Evolutionary conservation across 768 basidiomycete genomes (phyloP).

Genomic region (Collybia sp.): DNA sequence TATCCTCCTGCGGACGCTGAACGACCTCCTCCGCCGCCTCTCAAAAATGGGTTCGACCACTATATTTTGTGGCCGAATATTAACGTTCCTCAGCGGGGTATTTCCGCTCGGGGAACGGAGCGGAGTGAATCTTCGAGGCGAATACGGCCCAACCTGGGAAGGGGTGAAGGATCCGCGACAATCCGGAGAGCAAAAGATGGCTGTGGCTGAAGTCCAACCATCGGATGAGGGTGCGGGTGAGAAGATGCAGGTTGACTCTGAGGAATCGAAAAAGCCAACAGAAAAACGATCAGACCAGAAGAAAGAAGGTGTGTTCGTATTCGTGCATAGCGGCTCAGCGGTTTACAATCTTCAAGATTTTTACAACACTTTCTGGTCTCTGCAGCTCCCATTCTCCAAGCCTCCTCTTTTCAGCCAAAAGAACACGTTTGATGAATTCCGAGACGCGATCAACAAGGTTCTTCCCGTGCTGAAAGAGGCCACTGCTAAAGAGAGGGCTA

Average conservation of each 20-base stretch:
- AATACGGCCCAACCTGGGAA: constrained; percentile 80
- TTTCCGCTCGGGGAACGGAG: constrained; percentile 88
- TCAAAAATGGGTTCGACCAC: constrained; percentile 85
- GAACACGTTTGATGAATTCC: constrained; percentile 58
- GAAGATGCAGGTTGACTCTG: constrained; percentile 59
- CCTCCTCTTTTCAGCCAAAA: constrained; percentile 64
- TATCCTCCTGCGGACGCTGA: constrained; percentile 76
- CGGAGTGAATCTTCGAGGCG: constrained; percentile 87
- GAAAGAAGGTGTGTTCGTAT: constrained; percentile 51
- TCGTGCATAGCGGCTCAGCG: not conserved
- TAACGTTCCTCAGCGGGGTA: constrained; percentile 80
- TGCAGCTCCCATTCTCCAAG: constrained; percentile 81
- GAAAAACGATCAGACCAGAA: constrained; percentile 23
- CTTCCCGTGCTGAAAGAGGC: constrained; percentile 81
- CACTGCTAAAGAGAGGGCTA: constrained; percentile 81
- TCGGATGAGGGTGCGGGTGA: constrained; percentile 23
- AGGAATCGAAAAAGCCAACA: constrained; percentile 29
- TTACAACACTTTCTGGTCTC: constrained; percentile 86
- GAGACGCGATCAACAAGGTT: constrained; percentile 64
- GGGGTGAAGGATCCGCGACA: constrained; percentile 43
- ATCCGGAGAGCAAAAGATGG: constrained; percentile 23
- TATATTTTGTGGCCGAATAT: constrained; percentile 84
- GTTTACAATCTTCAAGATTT: constrained; percentile 44
- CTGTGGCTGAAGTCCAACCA: constrained; percentile 21
- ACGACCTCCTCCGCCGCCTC: constrained; percentile 80